A percentile compares a stretch with the other conserved stretches of the same genome.
phyloP scores from a whole-genome alignment of 2,329 filamentous ascomycete species.

The Penicillium brevicompactum region DNA sequence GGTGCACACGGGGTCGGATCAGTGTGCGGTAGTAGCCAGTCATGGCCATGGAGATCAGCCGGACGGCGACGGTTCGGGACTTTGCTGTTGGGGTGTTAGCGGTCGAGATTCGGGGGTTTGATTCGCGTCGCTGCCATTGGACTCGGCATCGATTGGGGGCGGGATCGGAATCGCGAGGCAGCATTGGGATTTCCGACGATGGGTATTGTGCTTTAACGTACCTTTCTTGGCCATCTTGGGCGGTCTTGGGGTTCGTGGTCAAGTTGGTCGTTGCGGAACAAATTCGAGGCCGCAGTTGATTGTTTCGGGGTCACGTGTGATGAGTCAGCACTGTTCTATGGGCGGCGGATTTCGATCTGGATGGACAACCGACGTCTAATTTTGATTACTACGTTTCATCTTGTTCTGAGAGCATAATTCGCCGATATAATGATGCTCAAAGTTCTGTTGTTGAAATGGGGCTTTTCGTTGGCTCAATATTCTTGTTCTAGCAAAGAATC shows the following conservation, averaged over 20 bases:
- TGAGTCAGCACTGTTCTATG: constrained; percentile 1
- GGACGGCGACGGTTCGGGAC: constrained; percentile 88
- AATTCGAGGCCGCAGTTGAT: not conserved
- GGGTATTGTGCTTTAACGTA: not conserved
- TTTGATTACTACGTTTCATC: too few species aligned
- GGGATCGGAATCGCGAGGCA: too few species aligned
- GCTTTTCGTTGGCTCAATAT: too few species aligned
- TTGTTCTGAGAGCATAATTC: too few species aligned
- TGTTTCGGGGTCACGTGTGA: constrained; percentile 4
- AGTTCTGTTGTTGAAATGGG: too few species aligned
- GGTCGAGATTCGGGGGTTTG: constrained; percentile 3
- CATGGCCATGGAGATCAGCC: constrained; percentile 97
- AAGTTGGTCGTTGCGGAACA: constrained; percentile 4
- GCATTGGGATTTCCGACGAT: not conserved
- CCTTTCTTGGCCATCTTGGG: constrained; percentile 28
- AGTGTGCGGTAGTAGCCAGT: constrained; percentile 97
- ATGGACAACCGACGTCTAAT: not conserved
- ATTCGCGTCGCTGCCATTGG: not conserved
- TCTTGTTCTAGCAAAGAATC: too few species aligned
- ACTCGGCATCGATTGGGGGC: not conserved
- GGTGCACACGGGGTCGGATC: constrained; percentile 74
- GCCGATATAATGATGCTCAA: too few species aligned
- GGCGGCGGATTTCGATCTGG: too few species aligned
- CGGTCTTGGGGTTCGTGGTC: constrained; percentile 14
- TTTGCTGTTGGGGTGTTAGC: constrained; percentile 62